Base-by-base conservation (phyloP, 1,284 basidiomycete species). In the Apiotrichum akiyoshidainum region DNA sequence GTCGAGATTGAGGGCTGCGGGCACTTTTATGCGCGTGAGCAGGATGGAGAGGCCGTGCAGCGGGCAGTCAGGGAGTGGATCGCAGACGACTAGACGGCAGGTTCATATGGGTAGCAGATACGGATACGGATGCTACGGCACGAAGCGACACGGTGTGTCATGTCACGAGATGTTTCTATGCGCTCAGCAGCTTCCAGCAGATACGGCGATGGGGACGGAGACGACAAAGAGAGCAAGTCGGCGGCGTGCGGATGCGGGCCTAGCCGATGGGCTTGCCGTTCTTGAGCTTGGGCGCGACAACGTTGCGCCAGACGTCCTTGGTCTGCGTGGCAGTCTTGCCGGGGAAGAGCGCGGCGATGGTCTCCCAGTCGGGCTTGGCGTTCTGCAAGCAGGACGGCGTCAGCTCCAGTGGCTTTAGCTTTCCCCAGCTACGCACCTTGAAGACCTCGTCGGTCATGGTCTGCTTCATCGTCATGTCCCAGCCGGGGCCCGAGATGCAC, bases 231-330 rank as follows among this genome's bases (percentile, higher is more conserved):
- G 26, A 3, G 26, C 7, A 3, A 31, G 26, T 31, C 26, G 26
- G 26, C 26, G 26, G 26, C 26, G 26, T 31, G 26, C 26, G n/a
- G n/a, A n/a, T 31, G 26, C 7, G 26, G 26, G 26, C 26, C 51
- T 53, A 69, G 49, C 59, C 58, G 16, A 69, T 52, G 3, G 63
- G 42, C 31, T 65, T 58, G 14, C 71, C 72, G 40, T 51, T 56
- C 57, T 65, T 63, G 26, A 74, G 48, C 47, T 61, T 61, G 2
- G 70, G 70, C 11, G 61, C 26, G 14, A 74, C 54, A 17, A 67
- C 61, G 60, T 74, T 70, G 50, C 72, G 59, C 71, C 71, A 74
- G 10, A 68, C 54, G 55, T 74, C 72, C 34, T 62, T 46, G 12
- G 73, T 52, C 59, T 74, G 71, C 39, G 64, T 55, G 31, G 58